Base-by-base conservation (phyloP, 768 basidiomycete genomes). In the Lentinula raphanica region DNA sequence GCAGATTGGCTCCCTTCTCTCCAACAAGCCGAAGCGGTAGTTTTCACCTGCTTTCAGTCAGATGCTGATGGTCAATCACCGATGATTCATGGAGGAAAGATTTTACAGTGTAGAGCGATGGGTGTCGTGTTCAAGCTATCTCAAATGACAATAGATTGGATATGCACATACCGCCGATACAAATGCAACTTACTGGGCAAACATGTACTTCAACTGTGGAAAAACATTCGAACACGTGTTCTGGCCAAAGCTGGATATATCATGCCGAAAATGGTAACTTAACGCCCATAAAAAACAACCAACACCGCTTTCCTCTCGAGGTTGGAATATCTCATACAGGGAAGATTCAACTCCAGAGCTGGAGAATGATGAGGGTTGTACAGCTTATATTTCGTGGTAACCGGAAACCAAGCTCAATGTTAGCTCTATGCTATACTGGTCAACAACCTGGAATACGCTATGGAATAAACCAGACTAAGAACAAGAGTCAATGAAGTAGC, bases 81-180 rank as follows among this genome's bases (percentile, higher is more conserved):
- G 19, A 44, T 2, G 11, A 5, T n/a, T n/a, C n/a, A n/a, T n/a
- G n/a, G 28, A 27, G 5, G 7, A 12, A 21, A 12, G n/a, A 13
- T 54, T 58, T 17, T 42, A 68, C 61, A 88, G 70, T 15, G 86
- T 86, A 57, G 85, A 84, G 32, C 84, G 87, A 72, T 87, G 87
- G 5, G 85, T 87, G 75, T 86, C 44, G 86, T 86, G 59, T 84
- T 85, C 62, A 87, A 69, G 70, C 87, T 88, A 63, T 86, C 85
- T 82, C 84, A 56, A n/a, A 56, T 60, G 31, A 49, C 59, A 48
- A 32, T n/a, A n/a, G 40, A 59, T 48, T 60, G 50, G 31, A 25
- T 27, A n/a, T 19, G 28, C 21, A 23, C 56, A 25, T 25, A 39
- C 31, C 25, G 15, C n/a, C 12, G 45, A 19, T 27, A 15, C 35